Percentiles rank a stretch among this genome's conserved stretches.
phyloP scores from a whole-genome alignment of 2,329 filamentous ascomycete genomes.

The Plectosphaerella plurivora region DNA sequence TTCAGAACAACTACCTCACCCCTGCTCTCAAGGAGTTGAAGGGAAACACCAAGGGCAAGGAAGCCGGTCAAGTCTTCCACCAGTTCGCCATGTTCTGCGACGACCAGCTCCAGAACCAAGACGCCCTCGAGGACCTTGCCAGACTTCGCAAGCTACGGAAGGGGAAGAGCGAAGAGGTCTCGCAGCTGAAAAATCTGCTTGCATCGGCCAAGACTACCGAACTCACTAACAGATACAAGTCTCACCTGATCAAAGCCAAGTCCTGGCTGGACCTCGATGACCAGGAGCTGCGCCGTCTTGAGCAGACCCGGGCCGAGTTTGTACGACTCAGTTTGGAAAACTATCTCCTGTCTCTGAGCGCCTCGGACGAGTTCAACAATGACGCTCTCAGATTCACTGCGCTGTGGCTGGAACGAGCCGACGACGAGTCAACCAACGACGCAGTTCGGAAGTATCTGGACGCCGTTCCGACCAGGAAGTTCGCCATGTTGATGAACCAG shows the following conservation, averaged over 20 bases:
- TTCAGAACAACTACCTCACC: conserved; percentile 80
- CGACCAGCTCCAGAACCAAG: conserved; percentile 82
- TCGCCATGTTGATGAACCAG: conserved; percentile 91
- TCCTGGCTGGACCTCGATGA: conserved; percentile 90
- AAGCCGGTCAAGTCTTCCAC: conserved; percentile 86
- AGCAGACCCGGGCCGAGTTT: conserved; percentile 73
- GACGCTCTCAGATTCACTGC: conserved; percentile 90
- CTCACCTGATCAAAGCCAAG: conserved; percentile 66
- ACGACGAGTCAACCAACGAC: conserved; percentile 70
- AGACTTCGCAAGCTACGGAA: conserved; percentile 75
- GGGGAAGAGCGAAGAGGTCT: conserved; percentile 76
- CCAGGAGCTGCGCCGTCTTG: conserved; percentile 76
- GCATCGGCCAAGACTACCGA: conserved; percentile 45
- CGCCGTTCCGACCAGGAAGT: conserved; percentile 83
- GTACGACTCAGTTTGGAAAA: conserved; percentile 88
- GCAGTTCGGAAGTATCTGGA: conserved; percentile 67
- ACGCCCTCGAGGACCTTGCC: conserved; percentile 77
- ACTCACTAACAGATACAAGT: conserved; percentile 51
- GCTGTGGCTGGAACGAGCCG: conserved; percentile 85
- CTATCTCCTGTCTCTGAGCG: conserved; percentile 78
- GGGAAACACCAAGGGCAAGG: conserved; percentile 60
- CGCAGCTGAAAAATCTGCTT: conserved; percentile 63
- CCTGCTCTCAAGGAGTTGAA: conserved; percentile 80
- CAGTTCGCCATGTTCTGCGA: conserved; percentile 96
- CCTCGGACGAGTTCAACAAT: conserved; percentile 84